A percentile compares a stretch with the other conserved stretches of the same genome.
Conservation (phyloP, 2,329 filamentous ascomycete species). For the Chlorencoelia australis region DNA sequence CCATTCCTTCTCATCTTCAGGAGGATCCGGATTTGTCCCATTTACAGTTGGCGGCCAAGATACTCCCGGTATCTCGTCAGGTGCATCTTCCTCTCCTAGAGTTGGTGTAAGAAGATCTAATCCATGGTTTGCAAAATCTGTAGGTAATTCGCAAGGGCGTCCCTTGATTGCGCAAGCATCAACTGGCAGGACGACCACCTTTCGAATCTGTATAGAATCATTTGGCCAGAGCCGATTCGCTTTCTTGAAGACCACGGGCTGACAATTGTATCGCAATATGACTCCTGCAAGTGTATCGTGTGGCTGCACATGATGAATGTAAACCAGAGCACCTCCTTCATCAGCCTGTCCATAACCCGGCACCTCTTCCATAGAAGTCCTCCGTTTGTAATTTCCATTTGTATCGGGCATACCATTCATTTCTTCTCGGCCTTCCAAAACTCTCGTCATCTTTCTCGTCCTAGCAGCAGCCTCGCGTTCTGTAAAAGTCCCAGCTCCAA, state of each 20-base stretch:
- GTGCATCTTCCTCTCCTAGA: constrained; percentile 30
- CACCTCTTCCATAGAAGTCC: constrained; percentile 23
- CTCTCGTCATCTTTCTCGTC: constrained; percentile 46
- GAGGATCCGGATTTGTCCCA: constrained; percentile 19
- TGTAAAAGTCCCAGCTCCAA: constrained; percentile 43
- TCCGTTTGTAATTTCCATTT: constrained; percentile 21
- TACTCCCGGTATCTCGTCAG: constrained; percentile 14
- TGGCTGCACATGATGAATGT: constrained; percentile 75
- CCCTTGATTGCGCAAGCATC: constrained; percentile 83
- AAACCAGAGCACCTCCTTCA: constrained; percentile 71
- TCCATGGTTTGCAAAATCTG: constrained; percentile 27
- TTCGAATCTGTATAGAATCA: constrained; percentile 78
- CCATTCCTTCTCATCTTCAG: constrained; percentile 55
- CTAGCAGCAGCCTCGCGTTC: constrained; percentile 45
- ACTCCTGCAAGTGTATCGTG: constrained; percentile 86
- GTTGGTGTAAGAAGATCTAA: constrained; percentile 44
- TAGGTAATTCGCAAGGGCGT: constrained; percentile 46
- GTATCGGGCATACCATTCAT: constrained; percentile 47
- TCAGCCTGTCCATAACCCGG: constrained; percentile 34
- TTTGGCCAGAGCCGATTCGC: constrained; percentile 92
- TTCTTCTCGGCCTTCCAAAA: constrained; percentile 51
- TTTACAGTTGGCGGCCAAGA: constrained; percentile 19
- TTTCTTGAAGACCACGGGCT: constrained; percentile 71
- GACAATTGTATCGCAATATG: constrained; percentile 81
- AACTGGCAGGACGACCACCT: constrained; percentile 73